phyloP scores from a whole-genome alignment of 2,329 filamentous ascomycete species.

The Biscogniauxia sp. region DNA sequence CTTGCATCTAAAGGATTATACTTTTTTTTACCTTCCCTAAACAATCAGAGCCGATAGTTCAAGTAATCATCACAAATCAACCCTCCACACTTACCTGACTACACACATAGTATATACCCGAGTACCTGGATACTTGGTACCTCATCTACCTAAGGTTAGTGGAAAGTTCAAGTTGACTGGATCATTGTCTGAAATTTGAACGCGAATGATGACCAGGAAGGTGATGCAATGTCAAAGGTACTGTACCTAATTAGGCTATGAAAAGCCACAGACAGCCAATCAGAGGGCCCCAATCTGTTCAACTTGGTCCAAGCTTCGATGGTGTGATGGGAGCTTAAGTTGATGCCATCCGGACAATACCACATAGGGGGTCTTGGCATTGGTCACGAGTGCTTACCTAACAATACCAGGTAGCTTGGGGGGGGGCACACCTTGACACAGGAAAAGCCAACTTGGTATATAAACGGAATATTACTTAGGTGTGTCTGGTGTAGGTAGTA shows the following conservation, averaged over 20 bases:
- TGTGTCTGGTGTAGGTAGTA: too few species aligned
- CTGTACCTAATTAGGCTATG: slow-evolving; percentile 16
- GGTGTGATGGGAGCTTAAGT: slow-evolving; percentile 24
- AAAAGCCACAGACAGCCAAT: slow-evolving; percentile 12
- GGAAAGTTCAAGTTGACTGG: not conserved
- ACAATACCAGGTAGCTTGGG: not conserved
- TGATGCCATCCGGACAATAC: slow-evolving; percentile 18
- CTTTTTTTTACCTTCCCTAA: too few species aligned
- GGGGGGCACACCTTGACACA: too few species aligned
- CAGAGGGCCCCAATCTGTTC: not conserved
- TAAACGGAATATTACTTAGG: too few species aligned
- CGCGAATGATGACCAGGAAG: not conserved
- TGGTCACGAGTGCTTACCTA: not conserved
- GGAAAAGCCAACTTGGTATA: not conserved
- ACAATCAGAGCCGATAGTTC: too few species aligned
- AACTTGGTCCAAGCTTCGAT: slow-evolving; percentile 19
- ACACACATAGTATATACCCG: not conserved
- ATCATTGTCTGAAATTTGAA: not conserved
- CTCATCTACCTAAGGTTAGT: too few species aligned
- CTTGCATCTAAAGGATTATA: too few species aligned
- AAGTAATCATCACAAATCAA: too few species aligned
- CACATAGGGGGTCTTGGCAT: not conserved
- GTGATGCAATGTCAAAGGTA: slow-evolving; percentile 4
- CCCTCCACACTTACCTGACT: too few species aligned
- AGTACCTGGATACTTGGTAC: not conserved